Conservation (phyloP, 257 asterid genomes). For the Asclepias syriaca region DNA sequence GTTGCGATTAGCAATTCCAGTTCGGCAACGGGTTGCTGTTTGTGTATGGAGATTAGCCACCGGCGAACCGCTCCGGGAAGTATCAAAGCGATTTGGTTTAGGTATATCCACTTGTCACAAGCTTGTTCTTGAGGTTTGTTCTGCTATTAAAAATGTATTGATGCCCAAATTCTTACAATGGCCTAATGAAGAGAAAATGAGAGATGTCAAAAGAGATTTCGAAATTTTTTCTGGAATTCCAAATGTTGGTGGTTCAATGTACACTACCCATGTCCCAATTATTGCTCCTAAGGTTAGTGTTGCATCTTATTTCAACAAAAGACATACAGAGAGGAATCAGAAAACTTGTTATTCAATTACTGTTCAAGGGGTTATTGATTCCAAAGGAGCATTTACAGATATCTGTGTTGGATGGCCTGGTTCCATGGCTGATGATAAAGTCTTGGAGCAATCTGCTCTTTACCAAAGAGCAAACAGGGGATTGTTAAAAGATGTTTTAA, state of each 20-base stretch:
- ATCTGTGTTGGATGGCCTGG: slow-evolving; percentile 93
- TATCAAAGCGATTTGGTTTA: slow-evolving; percentile 68
- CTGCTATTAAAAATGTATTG: slow-evolving; percentile 52
- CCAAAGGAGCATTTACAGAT: slow-evolving; percentile 56
- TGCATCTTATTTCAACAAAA: slow-evolving; percentile 56
- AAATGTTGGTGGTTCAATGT: slow-evolving; percentile 52
- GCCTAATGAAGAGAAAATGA: slow-evolving; percentile 48
- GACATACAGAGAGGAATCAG: slow-evolving; percentile 76
- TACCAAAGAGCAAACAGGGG: slow-evolving; percentile 59
- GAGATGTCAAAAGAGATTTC: slow-evolving; percentile 32
- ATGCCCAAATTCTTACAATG: slow-evolving; percentile 73
- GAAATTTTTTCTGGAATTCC: slow-evolving; percentile 50
- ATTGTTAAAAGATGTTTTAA: slow-evolving; percentile 34
- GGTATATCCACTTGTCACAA: slow-evolving; percentile 96
- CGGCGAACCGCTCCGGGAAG: slow-evolving; percentile 87
- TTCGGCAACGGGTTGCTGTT: slow-evolving; percentile 83
- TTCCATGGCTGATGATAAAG: slow-evolving; percentile 72
- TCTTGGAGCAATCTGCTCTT: slow-evolving; percentile 65
- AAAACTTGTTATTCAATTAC: slow-evolving; percentile 74
- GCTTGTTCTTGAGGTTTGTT: slow-evolving; percentile 72
- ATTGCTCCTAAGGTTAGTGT: slow-evolving; percentile 63
- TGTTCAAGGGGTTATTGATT: slow-evolving; percentile 77
- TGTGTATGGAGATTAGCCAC: slow-evolving; percentile 86
- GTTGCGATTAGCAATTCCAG: slow-evolving; percentile 83
- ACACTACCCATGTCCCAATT: slow-evolving; percentile 76